Conservation (phyloP, 2,329 filamentous ascomycete genomes). For the Fusarium pilosicola region DNA sequence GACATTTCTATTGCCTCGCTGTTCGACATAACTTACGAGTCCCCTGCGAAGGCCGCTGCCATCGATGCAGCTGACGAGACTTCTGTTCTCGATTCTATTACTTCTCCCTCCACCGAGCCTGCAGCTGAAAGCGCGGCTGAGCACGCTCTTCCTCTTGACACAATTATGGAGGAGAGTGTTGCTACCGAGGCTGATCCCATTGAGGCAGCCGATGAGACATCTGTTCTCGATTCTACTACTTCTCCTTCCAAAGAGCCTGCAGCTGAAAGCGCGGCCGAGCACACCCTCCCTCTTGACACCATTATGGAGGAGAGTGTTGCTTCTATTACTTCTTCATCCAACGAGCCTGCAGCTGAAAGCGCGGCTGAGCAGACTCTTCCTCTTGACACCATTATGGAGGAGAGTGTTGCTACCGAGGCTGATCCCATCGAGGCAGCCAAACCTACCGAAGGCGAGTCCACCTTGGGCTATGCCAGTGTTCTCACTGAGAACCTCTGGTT, state of each 20-base stretch:
- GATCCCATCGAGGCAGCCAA: not conserved
- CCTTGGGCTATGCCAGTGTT: not conserved
- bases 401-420: not conserved
- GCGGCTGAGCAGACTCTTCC: not conserved
- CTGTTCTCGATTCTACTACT: not conserved
- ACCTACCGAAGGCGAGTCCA: not conserved
- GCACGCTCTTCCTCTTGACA: not conserved
- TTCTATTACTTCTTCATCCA: too few species aligned
- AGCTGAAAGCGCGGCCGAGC: not conserved
- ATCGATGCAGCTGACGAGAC: not conserved
- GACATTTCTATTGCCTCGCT: conserved; percentile 15
- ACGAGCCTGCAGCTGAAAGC: not conserved
- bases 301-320: too few species aligned
- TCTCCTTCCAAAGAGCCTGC: not conserved
- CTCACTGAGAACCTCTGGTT: not conserved
- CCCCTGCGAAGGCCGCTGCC: not conserved
- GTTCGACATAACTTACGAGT: conserved; percentile 1
- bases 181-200: not conserved
- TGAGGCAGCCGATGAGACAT: not conserved
- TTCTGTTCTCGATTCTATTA: not conserved
- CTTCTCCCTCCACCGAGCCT: not conserved
- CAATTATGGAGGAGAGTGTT: not conserved
- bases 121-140: not conserved
- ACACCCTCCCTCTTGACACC: not conserved
- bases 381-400: not conserved